These are phyloP conservation scores for Herpetospermum pedunculosum DNA, from an alignment of 306 rosid species.

Conservation along the genomic window DNA sequence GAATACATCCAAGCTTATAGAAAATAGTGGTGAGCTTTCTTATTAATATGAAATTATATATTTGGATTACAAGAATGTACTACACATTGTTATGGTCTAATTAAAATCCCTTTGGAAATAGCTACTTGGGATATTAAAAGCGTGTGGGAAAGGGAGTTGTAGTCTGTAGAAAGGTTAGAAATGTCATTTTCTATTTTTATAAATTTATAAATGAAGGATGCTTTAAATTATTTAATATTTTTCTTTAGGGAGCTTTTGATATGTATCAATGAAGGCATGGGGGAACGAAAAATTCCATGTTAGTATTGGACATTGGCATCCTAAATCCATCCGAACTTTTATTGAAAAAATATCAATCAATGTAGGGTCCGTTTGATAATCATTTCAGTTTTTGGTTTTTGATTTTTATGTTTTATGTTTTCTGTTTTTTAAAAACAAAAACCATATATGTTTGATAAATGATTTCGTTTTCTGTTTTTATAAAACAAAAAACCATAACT, in stretches of 20 bases:
- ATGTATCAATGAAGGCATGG: not conserved
- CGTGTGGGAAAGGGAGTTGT: not conserved
- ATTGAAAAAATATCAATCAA: no score
- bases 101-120: not conserved
- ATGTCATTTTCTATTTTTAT: not conserved
- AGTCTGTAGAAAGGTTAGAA: not conserved
- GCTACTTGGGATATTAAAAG: not conserved
- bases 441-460: no score
- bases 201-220: not conserved
- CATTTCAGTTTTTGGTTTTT: no score
- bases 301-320: not conserved
- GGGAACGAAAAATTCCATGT: not conserved
- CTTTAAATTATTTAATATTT: not conserved
- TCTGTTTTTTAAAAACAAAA: no score
- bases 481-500: no score
- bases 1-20: constrained; percentile 91
- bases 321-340: not conserved
- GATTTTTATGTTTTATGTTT: no score
- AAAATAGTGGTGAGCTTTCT: constrained; percentile 72
- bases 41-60: not conserved
- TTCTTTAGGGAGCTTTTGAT: not conserved
- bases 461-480: no score
- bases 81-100: not conserved
- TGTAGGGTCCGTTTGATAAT: no score
- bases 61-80: not conserved